These are phyloP conservation scores for Kurtzmaniella cleridarum DNA, from an alignment of 805 yeast species.

Conservation along the genomic window DNA sequence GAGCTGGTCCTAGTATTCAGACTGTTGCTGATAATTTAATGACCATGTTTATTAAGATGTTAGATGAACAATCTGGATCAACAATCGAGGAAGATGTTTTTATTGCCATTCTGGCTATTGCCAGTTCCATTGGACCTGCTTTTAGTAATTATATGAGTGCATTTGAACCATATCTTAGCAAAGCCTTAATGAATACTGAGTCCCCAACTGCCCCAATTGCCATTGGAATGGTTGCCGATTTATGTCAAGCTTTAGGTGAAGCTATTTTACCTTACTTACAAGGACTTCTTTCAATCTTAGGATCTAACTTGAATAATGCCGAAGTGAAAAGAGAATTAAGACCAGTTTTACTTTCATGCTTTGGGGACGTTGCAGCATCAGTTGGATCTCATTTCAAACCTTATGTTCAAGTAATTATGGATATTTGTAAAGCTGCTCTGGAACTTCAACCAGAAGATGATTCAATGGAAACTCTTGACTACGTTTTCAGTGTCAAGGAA, in stretches of 20 bases:
- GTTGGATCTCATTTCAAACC: constrained; percentile 73
- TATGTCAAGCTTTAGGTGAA: constrained; percentile 80
- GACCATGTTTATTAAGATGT: constrained; percentile 72
- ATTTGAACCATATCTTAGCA: constrained; percentile 76
- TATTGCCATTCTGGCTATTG: constrained; percentile 85
- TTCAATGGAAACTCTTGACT: constrained; percentile 72
- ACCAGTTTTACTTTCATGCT: constrained; percentile 85
- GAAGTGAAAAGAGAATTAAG: constrained; percentile 74
- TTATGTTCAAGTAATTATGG: constrained; percentile 75
- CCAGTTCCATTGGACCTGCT: constrained; percentile 66
- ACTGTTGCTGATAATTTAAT: constrained; percentile 78
- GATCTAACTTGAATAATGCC: constrained; percentile 61
- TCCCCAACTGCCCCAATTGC: constrained; percentile 84
- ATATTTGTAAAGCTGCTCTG: constrained; percentile 65
- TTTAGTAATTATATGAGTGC: constrained; percentile 75
- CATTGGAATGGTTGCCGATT: constrained; percentile 92
- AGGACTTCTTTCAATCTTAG: constrained; percentile 78
- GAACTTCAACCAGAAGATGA: constrained; percentile 58
- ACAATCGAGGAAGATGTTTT: constrained; percentile 91
- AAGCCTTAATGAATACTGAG: constrained; percentile 77
- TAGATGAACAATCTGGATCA: constrained; percentile 61
- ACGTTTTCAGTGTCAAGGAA: constrained; percentile 66
- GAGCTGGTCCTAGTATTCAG: constrained; percentile 61
- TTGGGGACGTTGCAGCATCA: constrained; percentile 92
- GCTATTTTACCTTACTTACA: constrained; percentile 69